Conservation (phyloP, 768 basidiomycete genomes). For the Suillus variegatus region DNA sequence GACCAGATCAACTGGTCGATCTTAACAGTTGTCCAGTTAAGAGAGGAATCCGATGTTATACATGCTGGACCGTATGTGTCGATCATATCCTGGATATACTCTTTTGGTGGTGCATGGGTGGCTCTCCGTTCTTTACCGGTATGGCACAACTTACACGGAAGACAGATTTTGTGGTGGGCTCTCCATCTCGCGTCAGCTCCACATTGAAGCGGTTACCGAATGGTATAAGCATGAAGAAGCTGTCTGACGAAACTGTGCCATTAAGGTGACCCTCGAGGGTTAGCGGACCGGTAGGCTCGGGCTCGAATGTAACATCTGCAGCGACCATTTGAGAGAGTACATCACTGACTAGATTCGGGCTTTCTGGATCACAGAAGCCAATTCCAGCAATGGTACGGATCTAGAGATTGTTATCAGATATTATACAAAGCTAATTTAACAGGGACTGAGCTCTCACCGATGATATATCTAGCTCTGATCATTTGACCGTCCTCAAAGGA, state of each 20-base stretch:
- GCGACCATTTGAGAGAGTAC: conserved; percentile 42
- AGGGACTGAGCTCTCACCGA: conserved; percentile 37
- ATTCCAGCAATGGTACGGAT: conserved; percentile 44
- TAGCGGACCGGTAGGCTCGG: conserved; percentile 16
- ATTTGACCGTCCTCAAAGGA: conserved; percentile 47
- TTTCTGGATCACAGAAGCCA: conserved; percentile 45
- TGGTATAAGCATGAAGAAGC: conserved; percentile 34
- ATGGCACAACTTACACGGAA: conserved; percentile 42
- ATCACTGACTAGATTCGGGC: conserved; percentile 17
- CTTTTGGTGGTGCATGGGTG: conserved; percentile 20
- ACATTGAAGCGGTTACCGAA: conserved; percentile 23
- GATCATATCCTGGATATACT: conserved; percentile 6
- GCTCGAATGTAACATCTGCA: conserved; percentile 47
- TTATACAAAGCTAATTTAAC: not conserved
- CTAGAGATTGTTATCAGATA: conserved; percentile 25
- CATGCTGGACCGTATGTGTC: not conserved
- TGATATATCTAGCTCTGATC: conserved; percentile 45
- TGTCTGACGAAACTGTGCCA: conserved; percentile 26
- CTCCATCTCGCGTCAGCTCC: conserved; percentile 1
- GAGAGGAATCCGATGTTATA: conserved; percentile 2
- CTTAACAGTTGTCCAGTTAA: conserved; percentile 25
- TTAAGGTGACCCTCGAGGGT: conserved; percentile 17
- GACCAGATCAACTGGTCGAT: conserved; percentile 41
- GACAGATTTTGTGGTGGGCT: conserved; percentile 11
- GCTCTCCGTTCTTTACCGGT: conserved; percentile 28